phyloP scores from a whole-genome alignment of 441 rosid genomes.

The Theobroma grandiflorum region DNA sequence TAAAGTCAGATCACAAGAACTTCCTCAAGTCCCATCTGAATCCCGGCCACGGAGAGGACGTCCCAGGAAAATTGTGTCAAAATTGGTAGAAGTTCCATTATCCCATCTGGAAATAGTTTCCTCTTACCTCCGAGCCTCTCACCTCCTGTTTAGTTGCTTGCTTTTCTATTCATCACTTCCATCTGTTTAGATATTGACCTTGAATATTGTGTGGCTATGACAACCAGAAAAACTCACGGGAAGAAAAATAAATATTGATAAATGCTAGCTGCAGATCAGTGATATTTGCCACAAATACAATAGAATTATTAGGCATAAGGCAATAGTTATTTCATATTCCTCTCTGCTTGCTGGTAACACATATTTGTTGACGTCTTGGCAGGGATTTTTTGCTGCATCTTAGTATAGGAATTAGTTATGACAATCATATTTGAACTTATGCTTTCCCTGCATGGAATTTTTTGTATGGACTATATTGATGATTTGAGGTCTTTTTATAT shows the following conservation, averaged over 20 bases:
- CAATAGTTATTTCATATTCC: background rate
- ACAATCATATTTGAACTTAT: background rate
- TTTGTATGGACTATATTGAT: background rate
- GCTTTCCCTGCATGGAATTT: background rate
- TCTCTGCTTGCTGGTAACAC: background rate
- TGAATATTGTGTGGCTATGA: background rate
- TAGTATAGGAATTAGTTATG: background rate
- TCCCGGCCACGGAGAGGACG: conserved; percentile 48
- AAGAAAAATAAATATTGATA: background rate
- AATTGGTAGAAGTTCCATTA: conserved; percentile 38
- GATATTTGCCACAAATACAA: background rate
- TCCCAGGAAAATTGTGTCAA: conserved; percentile 45
- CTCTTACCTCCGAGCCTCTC: background rate
- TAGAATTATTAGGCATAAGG: background rate
- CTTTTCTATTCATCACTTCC: background rate
- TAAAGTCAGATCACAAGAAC: conserved; percentile 38
- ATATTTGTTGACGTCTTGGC: conserved; percentile 1
- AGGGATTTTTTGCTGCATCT: background rate
- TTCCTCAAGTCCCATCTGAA: conserved; percentile 38
- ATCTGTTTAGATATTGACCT: background rate
- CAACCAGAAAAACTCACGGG: background rate
- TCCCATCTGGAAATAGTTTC: background rate
- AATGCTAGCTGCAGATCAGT: background rate
- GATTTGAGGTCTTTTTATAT: background rate
- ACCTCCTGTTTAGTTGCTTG: background rate